Base-by-base conservation (phyloP, 176 grass and related monocot species). In the Luzula sylvatica region DNA sequence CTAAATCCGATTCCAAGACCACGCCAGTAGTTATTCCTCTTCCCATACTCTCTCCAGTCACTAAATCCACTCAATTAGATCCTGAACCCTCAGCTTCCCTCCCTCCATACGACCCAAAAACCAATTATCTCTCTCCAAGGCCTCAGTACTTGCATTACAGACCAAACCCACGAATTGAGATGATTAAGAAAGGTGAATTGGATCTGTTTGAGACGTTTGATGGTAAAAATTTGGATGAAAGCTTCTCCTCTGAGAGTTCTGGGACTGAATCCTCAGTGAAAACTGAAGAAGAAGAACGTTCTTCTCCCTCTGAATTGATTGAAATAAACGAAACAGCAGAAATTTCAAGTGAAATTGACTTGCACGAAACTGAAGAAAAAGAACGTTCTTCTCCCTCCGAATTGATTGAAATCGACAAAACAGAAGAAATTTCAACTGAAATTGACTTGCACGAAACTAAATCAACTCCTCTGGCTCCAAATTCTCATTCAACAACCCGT, bases 71-170 rank as follows among this genome's bases (percentile, higher is more conserved):
- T 26, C 24, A 73, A 24, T 44, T 13, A 39, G 58, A 77, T 0
- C 23, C 8, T 14, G 53, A 56, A 44, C 51, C 38, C 23, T 51
- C 41, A 43, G 49, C 16, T 65, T 65, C 9, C 28, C 29, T 72
- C 41, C 80, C 58, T 8, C 71, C 86, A 20, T 96, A 96, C 46
- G 78, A 96, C 23, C 92, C 92, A 58, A 78, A 77, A 70, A 88
- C 74, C 4, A 96, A 96, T 55, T 96, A 79, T 41, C 78, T 88
- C 15, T 89, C 92, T 28, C 92, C 92, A 25, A 68, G 92, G 58
- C 92, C 92, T n/a, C 81, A 46, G 26, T 96, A 73, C 64, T 78
- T 96, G 21, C 81, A 75, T 48, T 96, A 96, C 65, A 86, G 56
- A 38, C 81, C 85, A 3, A 96, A 82, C 30, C 81, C 71, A n/a